Percentiles rank a stretch among this genome's conserved stretches.
Conservation (phyloP, 2,329 filamentous ascomycete species). For the Pseudogymnoascus sp. region DNA sequence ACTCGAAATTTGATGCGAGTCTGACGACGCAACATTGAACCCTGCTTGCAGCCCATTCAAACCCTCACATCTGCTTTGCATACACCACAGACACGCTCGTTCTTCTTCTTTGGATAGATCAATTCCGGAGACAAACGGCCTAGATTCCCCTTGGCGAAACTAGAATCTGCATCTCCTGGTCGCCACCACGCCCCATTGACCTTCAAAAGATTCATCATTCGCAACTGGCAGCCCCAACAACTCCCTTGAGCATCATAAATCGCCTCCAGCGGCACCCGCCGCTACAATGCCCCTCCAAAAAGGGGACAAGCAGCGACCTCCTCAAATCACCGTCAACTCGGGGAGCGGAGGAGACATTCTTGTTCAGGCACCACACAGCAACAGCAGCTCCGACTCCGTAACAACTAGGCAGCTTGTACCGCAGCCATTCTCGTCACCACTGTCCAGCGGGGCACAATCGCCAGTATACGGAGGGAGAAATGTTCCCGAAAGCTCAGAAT, state of each 20-base stretch:
- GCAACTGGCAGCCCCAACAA: background rate
- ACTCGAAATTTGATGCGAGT: constrained; percentile 3
- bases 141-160: background rate
- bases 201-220: background rate
- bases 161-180: background rate
- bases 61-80: background rate
- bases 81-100: background rate
- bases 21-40: background rate
- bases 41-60: background rate
- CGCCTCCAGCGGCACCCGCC: background rate
- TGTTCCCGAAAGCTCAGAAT: constrained; percentile 20
- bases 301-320: constrained; percentile 29
- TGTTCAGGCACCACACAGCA: constrained; percentile 9
- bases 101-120: background rate
- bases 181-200: background rate
- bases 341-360: constrained; percentile 43
- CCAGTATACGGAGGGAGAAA: constrained; percentile 19
- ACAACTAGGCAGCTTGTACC: constrained; percentile 26
- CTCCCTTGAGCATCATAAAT: background rate
- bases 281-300: background rate
- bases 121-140: background rate
- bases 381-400: constrained; percentile 32
- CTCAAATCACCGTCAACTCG: constrained; percentile 59
- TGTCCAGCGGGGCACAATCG: constrained; percentile 6
- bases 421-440: constrained; percentile 15